Evolutionary conservation across 2,329 filamentous ascomycete genomes (phyloP), one percentile per base, ranked within the genome.

Genomic region (Epichloe glyceriae): DNA sequence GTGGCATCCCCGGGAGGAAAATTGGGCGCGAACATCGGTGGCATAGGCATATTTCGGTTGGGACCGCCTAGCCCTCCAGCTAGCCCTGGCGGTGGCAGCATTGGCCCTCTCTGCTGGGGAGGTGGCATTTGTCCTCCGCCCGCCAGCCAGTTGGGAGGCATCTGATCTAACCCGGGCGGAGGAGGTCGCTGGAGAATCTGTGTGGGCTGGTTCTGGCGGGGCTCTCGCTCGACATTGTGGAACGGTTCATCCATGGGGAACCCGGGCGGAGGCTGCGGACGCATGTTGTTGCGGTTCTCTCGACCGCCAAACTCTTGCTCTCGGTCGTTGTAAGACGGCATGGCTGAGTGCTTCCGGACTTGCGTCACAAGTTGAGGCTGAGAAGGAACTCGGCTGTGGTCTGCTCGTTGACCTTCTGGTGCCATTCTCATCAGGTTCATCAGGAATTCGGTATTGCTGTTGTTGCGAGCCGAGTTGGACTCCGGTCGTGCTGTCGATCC

Each of bases 361-460:
- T 54, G 56, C 38, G 54, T 26, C 30, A 22, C 50, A 19, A 50
- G 52, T 33, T 51, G 57, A 5, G 52, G 50, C 20, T 55, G 56
- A 10, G 47, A 50, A 42, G 48, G 50, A 22, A 49, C 53, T 20
- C 52, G 50, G n/a, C 46, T 61, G 51, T 78, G 76, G 49, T 81
- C 79, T 35, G 70, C 69, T 54, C 73, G 68, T 39, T 74, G 73
- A 5, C 68, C 64, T 30, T 80, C 76, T 0, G 74, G 70, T 1
- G 62, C 62, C 38, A 68, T 69, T 52, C 75, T 73, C 86, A 95
- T 93, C 33, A 95, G 74, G 54, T 83, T 86, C 67, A 95, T 86
- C 46, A 95, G 71, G 63, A 93, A 90, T 56, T 94, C 86, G n/a
- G 85, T 80, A 58, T 91, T 86, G 58, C 74, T 79, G 62, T 77